Base-by-base conservation (phyloP, 805 yeast species). In the Ogataea pini region DNA sequence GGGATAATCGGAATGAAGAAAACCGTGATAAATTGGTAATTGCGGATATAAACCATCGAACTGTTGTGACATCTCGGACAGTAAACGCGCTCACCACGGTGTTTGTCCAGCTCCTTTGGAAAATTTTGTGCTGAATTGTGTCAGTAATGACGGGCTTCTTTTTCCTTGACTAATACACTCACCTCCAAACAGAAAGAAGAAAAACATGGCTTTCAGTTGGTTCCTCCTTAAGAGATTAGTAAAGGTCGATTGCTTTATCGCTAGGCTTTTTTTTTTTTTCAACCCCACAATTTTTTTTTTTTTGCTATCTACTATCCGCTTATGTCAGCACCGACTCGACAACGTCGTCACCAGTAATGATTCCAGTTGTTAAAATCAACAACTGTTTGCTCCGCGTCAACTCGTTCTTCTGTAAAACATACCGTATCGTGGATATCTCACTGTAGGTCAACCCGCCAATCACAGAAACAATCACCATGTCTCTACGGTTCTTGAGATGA, bases 371-470 rank as follows among this genome's bases (percentile, higher is more conserved):
- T 29, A 79, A 54, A 3, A 79, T 65, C 12, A 75, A 44, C 25
- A 79, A 48, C 54, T 69, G 68, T 55, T 72, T 72, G 24, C 58
- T 32, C 58, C 61, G 48, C 5, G 61, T 58, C 22, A 50, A 51
- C 39, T 64, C 62, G 27, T 74, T 59, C 48, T 71, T 72, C 40
- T 70, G 68, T 48, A 86, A 80, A n/a, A 88, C 72, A 46, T 73
- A 76, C 58, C 83, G 72, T 40, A 92, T 67, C 3, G 90, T 82
- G 3, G 92, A 80, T 14, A 91, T 72, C 65, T 92, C 99, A 7
- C 94, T 82, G 61, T 87, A 75, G 0, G 97, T 89, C 7, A 91
- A 70, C 0, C 99, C 98, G 12, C 98, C 98, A 34, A 91, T 60
- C 52, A 85, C 67, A 7, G 82, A 78, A 44, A 88, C 56, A 51